Evolutionary conservation across 306 rosid genomes (phyloP).

Genomic region (barrel medic (Medicago truncatula)): MtrunA17r5.0-ANR NC_053042.1:50757001-50757500

Average conservation of each 20-base stretch:
- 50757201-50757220: constrained; percentile 68
- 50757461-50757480: constrained; percentile 90
- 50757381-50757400: constrained; percentile 89
- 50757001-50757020: constrained; percentile 63
- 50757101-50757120: constrained; percentile 63
- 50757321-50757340: constrained; percentile 52
- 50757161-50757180: constrained; percentile 87
- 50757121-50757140: constrained; percentile 66
- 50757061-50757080: constrained; percentile 86
- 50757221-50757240: constrained; percentile 64
- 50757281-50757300: constrained; percentile 23
- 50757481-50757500: constrained; percentile 88
- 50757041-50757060: constrained; percentile 72
- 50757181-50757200: constrained; percentile 62
- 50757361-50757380: constrained; percentile 76
- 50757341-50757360: constrained; percentile 75
- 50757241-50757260: constrained; percentile 77
- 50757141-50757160: constrained; percentile 72
- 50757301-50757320: constrained; percentile 44
- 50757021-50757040: constrained; percentile 57
- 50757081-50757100: constrained; percentile 83
- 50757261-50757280: constrained; percentile 66
- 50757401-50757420: constrained; percentile 74
- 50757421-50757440: constrained; percentile 62
- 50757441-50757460: constrained; percentile 60